Evolutionary conservation across 352 stramenopile genomes (phyloP), one percentile per base, ranked within the genome.

Genomic region (Globisporangium splendens): DNA sequence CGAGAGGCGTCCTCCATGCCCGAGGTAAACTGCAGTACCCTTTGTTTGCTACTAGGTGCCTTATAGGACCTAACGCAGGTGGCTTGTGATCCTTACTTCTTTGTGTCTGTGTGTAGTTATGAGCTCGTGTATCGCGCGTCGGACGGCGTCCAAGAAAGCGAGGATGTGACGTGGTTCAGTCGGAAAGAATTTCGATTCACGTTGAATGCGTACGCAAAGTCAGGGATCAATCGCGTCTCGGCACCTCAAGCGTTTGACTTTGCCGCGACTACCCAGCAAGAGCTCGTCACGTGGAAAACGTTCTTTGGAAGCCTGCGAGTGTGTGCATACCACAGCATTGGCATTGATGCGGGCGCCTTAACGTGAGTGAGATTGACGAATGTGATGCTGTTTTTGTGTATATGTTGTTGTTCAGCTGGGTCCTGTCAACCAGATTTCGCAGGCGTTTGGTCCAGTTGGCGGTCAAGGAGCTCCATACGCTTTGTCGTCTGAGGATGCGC

Each of bases 141-240:
- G 22, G 79, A 91, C 50, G 80, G 79, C 0, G 70, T 93, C 38
- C 68, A 88, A 44, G 65, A 83, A 14, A 85, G 60, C 55, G 66
- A 68, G 8, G 72, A 88, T 20, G 41, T 44, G 35, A 86, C 76
- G 15, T 93, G 84, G 84, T 79, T 93, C 22, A 78, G 79, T 28
- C 75, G 78, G 17, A 83, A 79, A 42, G 78, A 91, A 15, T 86
- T 83, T 50, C 80, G 80, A 1, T 77, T 91, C 24, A 77, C 81
- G 7, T 61, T 93, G 17, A 79, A 71, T 31, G 81, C 69, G 17
- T 86, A 73, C 41, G 73, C 60, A 14, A 93, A 93, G 60, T 64
- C 74, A 10, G 82, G 69, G 1, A 87, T 86, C 38, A 89, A 77
- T 54, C 77, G 72, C 44, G 68, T 75, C 2, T 86, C 79, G n/a